phyloP scores from a whole-genome alignment of 2,329 filamentous ascomycete species.

The Microdochium trichocladiopsis region DNA sequence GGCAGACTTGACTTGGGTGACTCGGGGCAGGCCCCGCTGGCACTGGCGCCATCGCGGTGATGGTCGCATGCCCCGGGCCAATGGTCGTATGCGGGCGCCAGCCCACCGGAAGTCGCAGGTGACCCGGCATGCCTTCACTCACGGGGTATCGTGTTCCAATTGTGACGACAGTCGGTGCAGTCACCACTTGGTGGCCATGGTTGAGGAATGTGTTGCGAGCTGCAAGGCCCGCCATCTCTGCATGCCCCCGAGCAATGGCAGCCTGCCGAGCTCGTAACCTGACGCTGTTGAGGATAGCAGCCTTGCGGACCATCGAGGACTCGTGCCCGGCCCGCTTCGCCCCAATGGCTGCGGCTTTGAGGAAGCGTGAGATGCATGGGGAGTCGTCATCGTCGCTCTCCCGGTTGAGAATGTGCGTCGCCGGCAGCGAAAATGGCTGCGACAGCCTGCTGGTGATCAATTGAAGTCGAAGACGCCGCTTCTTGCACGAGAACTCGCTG shows the following conservation, averaged over 20 bases:
- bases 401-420: constrained; percentile 62
- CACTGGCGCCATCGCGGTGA: background rate
- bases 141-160: constrained; percentile 22
- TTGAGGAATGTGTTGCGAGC: constrained; percentile 24
- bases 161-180: constrained; percentile 4
- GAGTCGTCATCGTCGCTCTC: constrained; percentile 41
- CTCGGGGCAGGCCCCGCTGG: background rate
- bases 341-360: constrained; percentile 36
- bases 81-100: constrained; percentile 19
- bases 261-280: constrained; percentile 37
- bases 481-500: constrained; percentile 49
- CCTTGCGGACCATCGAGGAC: constrained; percentile 49
- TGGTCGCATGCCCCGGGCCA: background rate
- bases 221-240: constrained; percentile 21
- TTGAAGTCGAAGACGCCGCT: constrained; percentile 54
- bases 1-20: too few species aligned
- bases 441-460: constrained; percentile 67
- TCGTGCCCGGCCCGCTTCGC: constrained; percentile 37
- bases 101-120: constrained; percentile 10
- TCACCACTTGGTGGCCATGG: constrained; percentile 24
- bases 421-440: constrained; percentile 60
- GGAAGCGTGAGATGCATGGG: constrained; percentile 28
- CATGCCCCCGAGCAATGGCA: constrained; percentile 21
- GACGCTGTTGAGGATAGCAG: constrained; percentile 58
- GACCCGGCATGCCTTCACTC: constrained; percentile 3